phyloP scores from a whole-genome alignment of 2,329 filamentous ascomycete genomes.

The Sarocladium strictum region DNA sequence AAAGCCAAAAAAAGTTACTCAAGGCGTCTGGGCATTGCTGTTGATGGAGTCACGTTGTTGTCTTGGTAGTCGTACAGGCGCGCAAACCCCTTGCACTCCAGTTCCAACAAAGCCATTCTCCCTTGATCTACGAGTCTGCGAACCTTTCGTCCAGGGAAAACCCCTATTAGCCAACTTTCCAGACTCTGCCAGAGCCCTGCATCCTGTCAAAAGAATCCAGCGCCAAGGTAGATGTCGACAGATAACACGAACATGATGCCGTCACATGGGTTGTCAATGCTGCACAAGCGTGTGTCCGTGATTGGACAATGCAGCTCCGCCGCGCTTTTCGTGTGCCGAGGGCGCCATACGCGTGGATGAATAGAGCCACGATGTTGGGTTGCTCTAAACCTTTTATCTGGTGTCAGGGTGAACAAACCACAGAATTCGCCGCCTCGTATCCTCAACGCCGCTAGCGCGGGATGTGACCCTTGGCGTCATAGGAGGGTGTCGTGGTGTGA shows the following conservation, averaged over 20 bases:
- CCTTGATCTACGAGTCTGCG: too few species aligned
- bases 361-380: not conserved
- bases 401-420: not conserved
- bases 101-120: too few species aligned
- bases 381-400: not conserved
- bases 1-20: not conserved
- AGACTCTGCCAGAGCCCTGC: too few species aligned
- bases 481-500: slow-evolving; percentile 1
- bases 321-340: not conserved
- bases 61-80: too few species aligned
- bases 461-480: slow-evolving; percentile 1
- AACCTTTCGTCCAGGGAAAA: too few species aligned
- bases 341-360: not conserved
- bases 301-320: slow-evolving; percentile 8
- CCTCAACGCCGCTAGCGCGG: slow-evolving; percentile 5
- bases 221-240: not conserved
- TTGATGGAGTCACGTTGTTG: not conserved
- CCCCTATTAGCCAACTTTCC: too few species aligned
- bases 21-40: not conserved
- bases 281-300: not conserved
- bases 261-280: not conserved
- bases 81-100: too few species aligned
- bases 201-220: too few species aligned
- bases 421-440: slow-evolving; percentile 7
- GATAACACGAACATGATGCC: slow-evolving; percentile 7